A percentile compares a stretch with the other conserved stretches of the same genome.
Conservation (phyloP, 257 asterid genomes). For the Solanum chmielewskii region DNA sequence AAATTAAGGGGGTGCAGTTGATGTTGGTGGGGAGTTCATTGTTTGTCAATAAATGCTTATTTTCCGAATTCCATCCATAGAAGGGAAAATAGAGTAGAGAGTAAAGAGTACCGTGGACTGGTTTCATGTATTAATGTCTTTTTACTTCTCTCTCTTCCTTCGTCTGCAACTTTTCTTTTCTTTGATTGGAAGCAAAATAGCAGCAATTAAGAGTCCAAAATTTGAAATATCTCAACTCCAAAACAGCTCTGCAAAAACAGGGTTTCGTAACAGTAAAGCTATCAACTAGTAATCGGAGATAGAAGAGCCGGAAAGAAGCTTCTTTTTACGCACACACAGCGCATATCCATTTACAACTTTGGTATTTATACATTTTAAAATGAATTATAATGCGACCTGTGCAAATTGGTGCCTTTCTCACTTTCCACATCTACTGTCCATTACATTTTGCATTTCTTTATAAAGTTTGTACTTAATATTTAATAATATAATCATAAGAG, state of each 20-base stretch:
- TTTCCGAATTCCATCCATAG: not conserved
- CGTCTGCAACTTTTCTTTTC: not conserved
- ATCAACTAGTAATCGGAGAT: not conserved
- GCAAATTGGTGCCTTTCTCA: not conserved
- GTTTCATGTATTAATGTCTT: not conserved
- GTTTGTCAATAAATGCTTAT: slow-evolving; percentile 20
- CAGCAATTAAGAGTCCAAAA: not conserved
- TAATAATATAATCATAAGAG: not conserved
- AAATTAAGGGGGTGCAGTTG: slow-evolving; percentile 21
- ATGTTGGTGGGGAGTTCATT: slow-evolving; percentile 22
- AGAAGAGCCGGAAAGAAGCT: not conserved
- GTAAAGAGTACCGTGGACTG: slow-evolving; percentile 1
- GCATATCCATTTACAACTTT: not conserved
- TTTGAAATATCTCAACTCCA: not conserved
- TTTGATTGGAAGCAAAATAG: not conserved
- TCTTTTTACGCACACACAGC: not conserved
- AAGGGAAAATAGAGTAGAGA: not conserved
- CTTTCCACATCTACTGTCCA: not conserved
- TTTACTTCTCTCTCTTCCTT: not conserved
- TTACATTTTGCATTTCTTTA: not conserved
- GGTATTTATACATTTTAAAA: not conserved
- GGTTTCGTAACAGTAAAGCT: not conserved
- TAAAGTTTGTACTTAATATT: not conserved
- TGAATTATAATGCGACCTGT: not conserved
- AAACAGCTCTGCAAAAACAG: not conserved